Evolutionary conservation across 129 eudicot genomes (phyloP), one percentile per base, ranked within the genome.

Genomic region (Ambrosia artemisiifolia): DNA sequence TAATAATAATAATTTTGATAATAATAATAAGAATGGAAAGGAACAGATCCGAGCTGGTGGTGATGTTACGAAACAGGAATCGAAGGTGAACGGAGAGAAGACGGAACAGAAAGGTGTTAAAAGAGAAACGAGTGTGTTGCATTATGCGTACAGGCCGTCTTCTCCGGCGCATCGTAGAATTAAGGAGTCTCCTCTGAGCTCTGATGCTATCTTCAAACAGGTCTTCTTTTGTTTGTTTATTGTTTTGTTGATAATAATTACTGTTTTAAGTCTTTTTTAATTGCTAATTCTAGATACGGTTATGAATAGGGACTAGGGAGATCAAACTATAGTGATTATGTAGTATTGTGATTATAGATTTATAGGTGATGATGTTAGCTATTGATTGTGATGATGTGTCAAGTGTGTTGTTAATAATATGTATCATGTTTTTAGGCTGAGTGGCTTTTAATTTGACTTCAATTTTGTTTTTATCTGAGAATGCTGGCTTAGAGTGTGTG

Each of bases 141-240:
- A 71, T 71, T 88, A 75, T 61, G 80, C 80, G 64, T 85, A 81
- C 68, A 79, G 98, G 63, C 82, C 96, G 33, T 85, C 95, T 7
- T 80, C 91, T 67, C 96, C 96, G 9, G 98, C 98, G 78, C 98
- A 92, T 59, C 81, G 88, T 35, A 81, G 79, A 44, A 85, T 69
- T 51, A 92, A 82, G 62, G 98, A 92, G 84, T 83, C 90, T 76
- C 98, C 98, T 40, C 95, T 92, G 38, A 92, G 98, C 67, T 92
- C 98, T 43, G 96, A 82, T 81, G 95, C 96, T 56, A 92, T 92
- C 48, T 92, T 92, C 80, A 89, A 87, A 78, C 98, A 92, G 96
- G 98, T 85, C 40, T 70, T 34, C 36, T 3, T 57, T 47, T 19
- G 14, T 69, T 55, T 60, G 11, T 32, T 60, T 68, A 13, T 57